Base-by-base conservation (phyloP, 176 grass and related monocot genomes). In the Dactylis glomerata region DNA sequence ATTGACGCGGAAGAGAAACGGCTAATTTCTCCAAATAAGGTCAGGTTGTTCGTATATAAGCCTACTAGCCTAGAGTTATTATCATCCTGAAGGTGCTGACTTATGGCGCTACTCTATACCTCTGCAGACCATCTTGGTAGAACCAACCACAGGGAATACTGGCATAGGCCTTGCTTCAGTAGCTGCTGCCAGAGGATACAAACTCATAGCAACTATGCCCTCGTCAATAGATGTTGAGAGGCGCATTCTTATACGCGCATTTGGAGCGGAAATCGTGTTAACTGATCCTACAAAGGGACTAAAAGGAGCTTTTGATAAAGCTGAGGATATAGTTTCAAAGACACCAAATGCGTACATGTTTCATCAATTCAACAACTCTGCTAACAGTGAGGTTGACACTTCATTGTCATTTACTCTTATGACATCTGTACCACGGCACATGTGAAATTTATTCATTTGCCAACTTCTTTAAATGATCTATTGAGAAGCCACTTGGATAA, bases 121-220 rank as follows among this genome's bases (percentile, higher is more conserved):
- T 87, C 6, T 88, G 81, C 87, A 99, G 96, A 94, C 81, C 51
- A 91, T 92, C 88, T 90, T 99, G 79, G 91, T 99, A 50, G 93
- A 99, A 80, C 93, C 93, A 59, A 99, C 96, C 52, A 99, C 87
- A 72, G 96, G 96, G 54, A 99, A 94, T 59, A 99, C 93, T 58
- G 96, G 93, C 32, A 83, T 94, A 24, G 84, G 69, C 56, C 86
- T 96, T 61, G 89, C 96, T 71, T 91, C 82, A 87, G 86, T 95
- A 74, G 96, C 96, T 83, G 96, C 96, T 57, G 93, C 91, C 36
- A 95, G 88, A 86, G 93, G 96, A 66, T 99, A 99, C 90, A 94
- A 95, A 40, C 78, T 99, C 51, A 92, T 94, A 87, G 83, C 87
- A 58, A 94, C 96, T 58, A 92, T 99, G 91, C 96, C 93, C 72